Evolutionary conservation across 306 rosid species (phyloP), one percentile per base, ranked within the genome.

Genomic region (Arachis stenosperma): DNA sequence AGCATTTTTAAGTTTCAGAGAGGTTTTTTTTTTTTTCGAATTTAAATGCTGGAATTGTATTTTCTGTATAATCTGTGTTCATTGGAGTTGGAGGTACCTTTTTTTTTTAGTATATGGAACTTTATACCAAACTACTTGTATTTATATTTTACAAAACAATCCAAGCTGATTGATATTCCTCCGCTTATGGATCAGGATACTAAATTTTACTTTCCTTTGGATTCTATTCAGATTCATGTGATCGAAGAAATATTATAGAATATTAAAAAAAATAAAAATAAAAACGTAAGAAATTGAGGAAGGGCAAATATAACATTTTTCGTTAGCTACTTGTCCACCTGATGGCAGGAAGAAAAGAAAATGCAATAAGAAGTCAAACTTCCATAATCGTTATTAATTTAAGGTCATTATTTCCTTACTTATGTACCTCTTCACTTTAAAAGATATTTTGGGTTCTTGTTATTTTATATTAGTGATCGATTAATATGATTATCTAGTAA

Each of bases 381-480:
- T 46, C n/a, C 51, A 8, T 46, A 33, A 33, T 33, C 37, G 37
- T 33, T 33, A 46, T 46, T 12, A 2, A 33, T 33, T 33, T 33
- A 33, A 33, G 37, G 37, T 33, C 37, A 4, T 33, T 33, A 33
- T 33, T 33, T 2, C 37, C 37, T 2, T 33, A 33, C 37, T 33
- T 33, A 33, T 33, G 4, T 33, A 33, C 4, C 37, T 33, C 37
- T 33, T 33, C 37, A 33, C 37, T 33, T 33, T 33, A 33, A 33
- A 33, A 33, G 4, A 33, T 33, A 2, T 33, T 33, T 33, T 33
- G 4, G 37, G 4, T 33, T 33, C 3, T 33, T 33, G 37, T 2
- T 33, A 33, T 33, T 33, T 82, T 79, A 46, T 27, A 77, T 67
- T 63, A 58, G 67, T 50, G 7, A 36, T 59, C 27, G 11, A 40